These are phyloP conservation scores for Guyanaporus albipodus DNA, from an alignment of 768 basidiomycete species.

Conservation along the genomic window DNA sequence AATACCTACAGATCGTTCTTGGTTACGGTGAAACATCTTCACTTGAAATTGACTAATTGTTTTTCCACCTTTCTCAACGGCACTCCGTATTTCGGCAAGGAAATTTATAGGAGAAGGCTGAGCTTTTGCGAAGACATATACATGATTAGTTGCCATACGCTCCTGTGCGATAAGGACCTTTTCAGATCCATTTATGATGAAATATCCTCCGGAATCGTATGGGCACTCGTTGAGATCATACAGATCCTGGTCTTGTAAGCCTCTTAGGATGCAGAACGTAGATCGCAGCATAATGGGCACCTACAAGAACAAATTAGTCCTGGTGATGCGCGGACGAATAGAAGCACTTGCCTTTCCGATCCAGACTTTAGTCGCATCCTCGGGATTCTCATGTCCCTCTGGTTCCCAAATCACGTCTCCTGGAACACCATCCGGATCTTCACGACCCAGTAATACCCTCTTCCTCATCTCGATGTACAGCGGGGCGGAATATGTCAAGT, in stretches of 20 bases:
- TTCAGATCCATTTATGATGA: conserved; percentile 99
- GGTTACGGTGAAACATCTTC: conserved; percentile 90
- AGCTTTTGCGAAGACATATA: conserved; percentile 98
- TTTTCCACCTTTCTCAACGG: conserved; percentile 97
- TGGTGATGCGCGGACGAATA: conserved; percentile 2
- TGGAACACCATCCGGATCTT: conserved; percentile 74
- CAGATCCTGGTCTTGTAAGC: conserved; percentile 71
- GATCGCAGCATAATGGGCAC: conserved; percentile 98
- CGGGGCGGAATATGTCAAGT: conserved; percentile 94
- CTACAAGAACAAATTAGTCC: conserved; percentile 38
- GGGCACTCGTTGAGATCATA: conserved; percentile 97
- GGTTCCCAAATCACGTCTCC: conserved; percentile 78
- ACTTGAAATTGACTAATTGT: conserved; percentile 97
- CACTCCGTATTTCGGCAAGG: conserved; percentile 94
- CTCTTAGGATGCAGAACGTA: conserved; percentile 88
- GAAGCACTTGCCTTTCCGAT: conserved; percentile 75
- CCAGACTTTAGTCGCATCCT: conserved; percentile 82
- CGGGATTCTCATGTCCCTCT: conserved; percentile 59
- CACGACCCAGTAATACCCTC: conserved; percentile 71
- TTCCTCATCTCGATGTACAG: conserved; percentile 96
- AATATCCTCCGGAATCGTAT: conserved; percentile 98
- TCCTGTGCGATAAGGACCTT: conserved; percentile 99
- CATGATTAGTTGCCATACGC: conserved; percentile 98
- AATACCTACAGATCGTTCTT: conserved; percentile 75
- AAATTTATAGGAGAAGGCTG: conserved; percentile 95